These are phyloP conservation scores for Blastobotrys raffinosifermentans DNA, from an alignment of 1,139 yeast genomes.

Conservation along the genomic window DNA sequence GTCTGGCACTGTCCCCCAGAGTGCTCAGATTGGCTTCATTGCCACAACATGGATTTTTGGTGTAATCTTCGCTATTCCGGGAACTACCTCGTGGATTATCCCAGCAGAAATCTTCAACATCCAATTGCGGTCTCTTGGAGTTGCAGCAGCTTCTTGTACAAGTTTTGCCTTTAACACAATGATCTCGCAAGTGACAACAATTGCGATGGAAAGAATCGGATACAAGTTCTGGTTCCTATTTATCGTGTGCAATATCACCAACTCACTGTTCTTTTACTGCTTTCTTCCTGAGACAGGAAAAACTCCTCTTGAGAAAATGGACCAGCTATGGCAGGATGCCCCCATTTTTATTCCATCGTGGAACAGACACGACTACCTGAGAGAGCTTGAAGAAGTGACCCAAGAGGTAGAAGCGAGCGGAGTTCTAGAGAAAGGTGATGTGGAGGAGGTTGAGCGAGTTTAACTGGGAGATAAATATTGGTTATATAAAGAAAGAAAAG, in stretches of 20 bases:
- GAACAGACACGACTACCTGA: no score
- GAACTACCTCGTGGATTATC: background rate
- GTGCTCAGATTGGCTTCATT: slow-evolving; percentile 1
- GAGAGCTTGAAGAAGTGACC: background rate
- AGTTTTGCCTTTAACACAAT: slow-evolving; percentile 3
- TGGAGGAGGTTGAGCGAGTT: background rate
- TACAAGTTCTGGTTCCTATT: slow-evolving; percentile 13
- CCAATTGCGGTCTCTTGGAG: slow-evolving; percentile 26
- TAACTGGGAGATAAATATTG: background rate
- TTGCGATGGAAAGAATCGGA: slow-evolving; percentile 7
- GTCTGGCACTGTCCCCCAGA: background rate
- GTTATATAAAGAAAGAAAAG: no score
- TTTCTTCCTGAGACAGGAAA: slow-evolving; percentile 63
- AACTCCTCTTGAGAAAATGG: slow-evolving; percentile 58
- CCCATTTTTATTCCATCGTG: no score
- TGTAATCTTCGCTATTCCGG: slow-evolving; percentile 28
- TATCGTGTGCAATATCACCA: slow-evolving; percentile 11
- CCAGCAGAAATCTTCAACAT: slow-evolving; percentile 5
- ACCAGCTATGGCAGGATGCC: background rate
- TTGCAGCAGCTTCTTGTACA: slow-evolving; percentile 14
- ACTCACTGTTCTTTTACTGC: slow-evolving; percentile 39
- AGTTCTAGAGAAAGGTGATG: background rate
- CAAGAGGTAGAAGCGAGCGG: background rate
- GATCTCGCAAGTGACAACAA: slow-evolving; percentile 1
- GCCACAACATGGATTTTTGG: slow-evolving; percentile 9